Base-by-base conservation (phyloP, 805 yeast genomes). In the Lipomyces kockii region DNA sequence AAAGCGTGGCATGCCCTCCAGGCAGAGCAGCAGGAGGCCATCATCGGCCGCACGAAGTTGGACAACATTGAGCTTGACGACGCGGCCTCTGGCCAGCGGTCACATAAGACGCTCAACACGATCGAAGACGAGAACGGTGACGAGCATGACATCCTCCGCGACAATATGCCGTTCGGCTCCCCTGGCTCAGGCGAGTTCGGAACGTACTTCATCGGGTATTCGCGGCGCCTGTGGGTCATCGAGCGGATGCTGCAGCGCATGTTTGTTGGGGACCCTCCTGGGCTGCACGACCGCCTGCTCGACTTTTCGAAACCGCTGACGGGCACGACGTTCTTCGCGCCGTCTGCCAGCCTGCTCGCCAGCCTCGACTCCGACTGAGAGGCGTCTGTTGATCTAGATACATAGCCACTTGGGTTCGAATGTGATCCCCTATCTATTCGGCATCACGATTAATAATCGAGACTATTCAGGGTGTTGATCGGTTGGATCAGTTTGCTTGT, bases 101-200 rank as follows among this genome's bases (percentile, higher is more conserved):
- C 79, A 78, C 74, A 72, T 62, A 63, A 74, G 56, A 69, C 71
- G 29, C 77, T 86, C 62, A 87, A 88, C 52, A 89, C 94, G 35
- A 89, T 90, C 74, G 83, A 81, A 67, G 96, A 90, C 76, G 88
- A 84, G 67, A n/a, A 58, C 34, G 87, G 77, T 32, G 62, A 63
- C 20, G 68, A 67, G 63, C 62, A 65, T 53, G 72, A 68, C 55
- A 72, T 72, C 56, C 56, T 73, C 20, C 68, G 75, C 14, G 74
- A 72, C 59, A 73, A 73, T 46, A 72, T 73, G 75, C 75, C 75
- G 17, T 73, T 73, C 64, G 75, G 75, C 25, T 29, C 66, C 1
- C 53, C 72, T 12, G 63, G 64, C 7, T 60, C 69, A 39, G 65
- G 68, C 32, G 75, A 72, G 67, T 72, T 66, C 56, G 75, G 75